Evolutionary conservation across 352 stramenopile species (phyloP).

Genomic region (Globisporangium splendens): DNA sequence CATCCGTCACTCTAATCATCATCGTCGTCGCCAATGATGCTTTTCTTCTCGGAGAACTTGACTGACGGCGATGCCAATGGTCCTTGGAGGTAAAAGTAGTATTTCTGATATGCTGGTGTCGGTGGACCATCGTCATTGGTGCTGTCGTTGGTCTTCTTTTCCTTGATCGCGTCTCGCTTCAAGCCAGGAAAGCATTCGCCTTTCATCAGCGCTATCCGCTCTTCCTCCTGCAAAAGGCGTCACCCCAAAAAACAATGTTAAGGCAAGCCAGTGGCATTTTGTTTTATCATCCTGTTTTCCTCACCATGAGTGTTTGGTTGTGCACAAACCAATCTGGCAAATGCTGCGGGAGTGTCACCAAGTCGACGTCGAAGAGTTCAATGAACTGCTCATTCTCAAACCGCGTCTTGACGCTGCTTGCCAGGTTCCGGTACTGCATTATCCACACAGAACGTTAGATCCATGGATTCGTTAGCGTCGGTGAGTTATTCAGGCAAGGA

Average conservation of each 20-base stretch:
- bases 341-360: conserved; percentile 76
- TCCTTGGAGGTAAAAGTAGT: conserved; percentile 77
- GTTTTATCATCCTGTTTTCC: too few species aligned
- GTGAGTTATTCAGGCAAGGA: too few species aligned
- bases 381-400: conserved; percentile 91
- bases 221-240: conserved; percentile 56
- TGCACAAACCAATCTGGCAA: conserved; percentile 78
- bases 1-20: conserved; percentile 43
- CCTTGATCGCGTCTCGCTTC: conserved; percentile 15
- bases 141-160: conserved; percentile 12
- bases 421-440: conserved; percentile 78
- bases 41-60: conserved; percentile 88
- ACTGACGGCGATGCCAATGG: conserved; percentile 76
- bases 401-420: conserved; percentile 80
- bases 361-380: conserved; percentile 84
- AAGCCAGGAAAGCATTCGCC: conserved; percentile 66
- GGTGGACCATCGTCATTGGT: not conserved
- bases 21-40: conserved; percentile 86
- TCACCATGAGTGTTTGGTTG: conserved; percentile 76
- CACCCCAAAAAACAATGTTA: not conserved
- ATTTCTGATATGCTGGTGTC: conserved; percentile 67
- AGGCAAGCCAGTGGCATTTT: too few species aligned
- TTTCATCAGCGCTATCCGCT: conserved; percentile 61
- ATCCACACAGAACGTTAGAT: not conserved
- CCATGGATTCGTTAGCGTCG: too few species aligned